Evolutionary conservation across 345 rosid species (phyloP).

Genomic region (Melastoma malabathricum): DNA sequence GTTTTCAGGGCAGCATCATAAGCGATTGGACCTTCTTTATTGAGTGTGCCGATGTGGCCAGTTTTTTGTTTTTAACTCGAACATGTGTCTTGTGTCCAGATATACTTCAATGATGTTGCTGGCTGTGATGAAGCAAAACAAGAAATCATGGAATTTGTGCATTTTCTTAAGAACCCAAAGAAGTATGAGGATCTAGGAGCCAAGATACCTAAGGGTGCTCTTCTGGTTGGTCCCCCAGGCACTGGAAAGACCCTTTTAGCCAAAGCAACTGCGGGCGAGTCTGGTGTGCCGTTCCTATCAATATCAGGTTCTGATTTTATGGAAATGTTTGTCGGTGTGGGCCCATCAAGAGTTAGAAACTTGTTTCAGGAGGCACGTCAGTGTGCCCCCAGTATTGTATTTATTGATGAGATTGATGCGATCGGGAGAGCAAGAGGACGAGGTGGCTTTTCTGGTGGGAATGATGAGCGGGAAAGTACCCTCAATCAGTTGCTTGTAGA

Average conservation of each 20-base stretch:
- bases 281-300: slow-evolving; percentile 82
- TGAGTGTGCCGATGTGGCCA: too few relatives aligned
- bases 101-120: slow-evolving; percentile 85
- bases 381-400: slow-evolving; percentile 79
- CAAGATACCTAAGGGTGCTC: slow-evolving; percentile 91
- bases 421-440: slow-evolving; percentile 96
- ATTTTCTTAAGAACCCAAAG: slow-evolving; percentile 83
- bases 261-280: slow-evolving; percentile 96
- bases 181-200: slow-evolving; percentile 95
- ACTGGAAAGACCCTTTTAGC: slow-evolving; percentile 97
- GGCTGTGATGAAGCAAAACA: slow-evolving; percentile 99
- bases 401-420: slow-evolving; percentile 95
- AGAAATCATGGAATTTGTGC: slow-evolving; percentile 97
- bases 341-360: slow-evolving; percentile 90
- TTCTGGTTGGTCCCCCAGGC: slow-evolving; percentile 91
- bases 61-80: slow-evolving; percentile 9
- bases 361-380: slow-evolving; percentile 95
- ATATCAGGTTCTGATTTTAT: slow-evolving; percentile 95
- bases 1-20: slow-evolving; percentile 97
- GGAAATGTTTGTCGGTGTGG: slow-evolving; percentile 99
- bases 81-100: slow-evolving; percentile 22
- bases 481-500: slow-evolving; percentile 88
- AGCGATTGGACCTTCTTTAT: slow-evolving; percentile 95
- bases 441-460: slow-evolving; percentile 72
- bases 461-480: slow-evolving; percentile 96